Conservation (phyloP, 2,329 filamentous ascomycete genomes). For the Hyphodiscus sp. region DNA sequence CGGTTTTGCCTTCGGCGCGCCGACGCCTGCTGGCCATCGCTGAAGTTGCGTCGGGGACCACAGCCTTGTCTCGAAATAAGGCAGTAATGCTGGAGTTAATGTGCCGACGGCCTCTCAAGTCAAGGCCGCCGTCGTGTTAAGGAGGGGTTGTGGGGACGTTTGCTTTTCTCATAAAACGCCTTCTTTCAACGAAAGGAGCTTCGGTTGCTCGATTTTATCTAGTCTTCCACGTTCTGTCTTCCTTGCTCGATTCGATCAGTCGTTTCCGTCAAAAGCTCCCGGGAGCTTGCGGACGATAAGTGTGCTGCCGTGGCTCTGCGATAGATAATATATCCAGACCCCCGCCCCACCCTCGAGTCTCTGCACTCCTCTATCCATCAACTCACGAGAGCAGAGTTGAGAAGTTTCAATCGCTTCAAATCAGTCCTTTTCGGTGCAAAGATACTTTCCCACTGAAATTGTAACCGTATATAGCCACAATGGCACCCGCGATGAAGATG, state of each 20-base stretch:
- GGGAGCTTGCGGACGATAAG: background rate
- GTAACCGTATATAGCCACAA: constrained; percentile 1
- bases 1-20: background rate
- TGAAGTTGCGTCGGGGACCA: background rate
- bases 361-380: background rate
- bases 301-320: background rate
- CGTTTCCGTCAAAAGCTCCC: no score
- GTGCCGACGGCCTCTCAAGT: background rate
- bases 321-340: background rate
- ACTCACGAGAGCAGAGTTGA: background rate
- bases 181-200: background rate
- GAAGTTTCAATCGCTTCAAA: background rate
- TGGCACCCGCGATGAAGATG: constrained; percentile 16
- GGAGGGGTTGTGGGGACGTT: background rate
- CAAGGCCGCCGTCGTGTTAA: constrained; percentile 1
- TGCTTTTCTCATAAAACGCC: constrained; percentile 4
- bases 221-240: background rate
- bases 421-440: no score
- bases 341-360: background rate
- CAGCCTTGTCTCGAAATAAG: background rate
- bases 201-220: constrained; percentile 1
- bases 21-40: background rate
- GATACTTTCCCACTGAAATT: no score
- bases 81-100: background rate
- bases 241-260: no score